These are phyloP conservation scores for Epichloe gansuensis DNA, from an alignment of 2,329 filamentous ascomycete species.

Conservation along the genomic window DNA sequence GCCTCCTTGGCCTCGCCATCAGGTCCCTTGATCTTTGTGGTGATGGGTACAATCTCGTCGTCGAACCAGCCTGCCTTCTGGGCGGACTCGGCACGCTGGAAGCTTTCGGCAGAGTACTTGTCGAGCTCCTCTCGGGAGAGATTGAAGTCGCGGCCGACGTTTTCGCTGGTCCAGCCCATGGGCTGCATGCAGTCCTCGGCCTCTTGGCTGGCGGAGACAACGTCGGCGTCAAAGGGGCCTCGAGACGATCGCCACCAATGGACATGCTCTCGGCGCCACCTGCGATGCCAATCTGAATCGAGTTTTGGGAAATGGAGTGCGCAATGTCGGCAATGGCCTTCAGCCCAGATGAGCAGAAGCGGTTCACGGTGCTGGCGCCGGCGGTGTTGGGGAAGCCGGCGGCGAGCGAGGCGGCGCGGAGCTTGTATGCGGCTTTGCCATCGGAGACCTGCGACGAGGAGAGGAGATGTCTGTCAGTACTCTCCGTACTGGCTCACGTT, in stretches of 20 bases:
- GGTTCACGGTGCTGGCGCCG: constrained; percentile 71
- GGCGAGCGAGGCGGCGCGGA: constrained; percentile 76
- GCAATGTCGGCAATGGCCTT: constrained; percentile 94
- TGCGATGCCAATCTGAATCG: constrained; percentile 79
- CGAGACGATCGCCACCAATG: constrained; percentile 54
- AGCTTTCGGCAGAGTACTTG: constrained; percentile 75
- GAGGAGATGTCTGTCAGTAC: neutral
- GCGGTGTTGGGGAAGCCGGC: constrained; percentile 91
- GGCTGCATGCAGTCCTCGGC: constrained; percentile 78
- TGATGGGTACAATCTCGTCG: constrained; percentile 88
- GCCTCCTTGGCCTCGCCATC: constrained; percentile 70
- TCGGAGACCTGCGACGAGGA: constrained; percentile 54
- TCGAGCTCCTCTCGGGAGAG: constrained; percentile 74
- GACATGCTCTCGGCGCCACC: constrained; percentile 87
- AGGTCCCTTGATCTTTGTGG: constrained; percentile 67
- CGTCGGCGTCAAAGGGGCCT: constrained; percentile 63
- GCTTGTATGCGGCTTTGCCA: constrained; percentile 77
- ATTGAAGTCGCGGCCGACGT: constrained; percentile 83
- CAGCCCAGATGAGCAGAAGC: constrained; percentile 94
- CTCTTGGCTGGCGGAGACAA: constrained; percentile 61
- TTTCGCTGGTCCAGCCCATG: constrained; percentile 98
- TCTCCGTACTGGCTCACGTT: neutral
- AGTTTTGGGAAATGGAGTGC: constrained; percentile 66
- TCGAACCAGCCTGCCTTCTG: constrained; percentile 87
- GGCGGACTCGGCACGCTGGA: constrained; percentile 73